Evolutionary conservation across 2,329 filamentous ascomycete genomes (phyloP).

Genomic region (Aspergillus caelatus): DNA sequence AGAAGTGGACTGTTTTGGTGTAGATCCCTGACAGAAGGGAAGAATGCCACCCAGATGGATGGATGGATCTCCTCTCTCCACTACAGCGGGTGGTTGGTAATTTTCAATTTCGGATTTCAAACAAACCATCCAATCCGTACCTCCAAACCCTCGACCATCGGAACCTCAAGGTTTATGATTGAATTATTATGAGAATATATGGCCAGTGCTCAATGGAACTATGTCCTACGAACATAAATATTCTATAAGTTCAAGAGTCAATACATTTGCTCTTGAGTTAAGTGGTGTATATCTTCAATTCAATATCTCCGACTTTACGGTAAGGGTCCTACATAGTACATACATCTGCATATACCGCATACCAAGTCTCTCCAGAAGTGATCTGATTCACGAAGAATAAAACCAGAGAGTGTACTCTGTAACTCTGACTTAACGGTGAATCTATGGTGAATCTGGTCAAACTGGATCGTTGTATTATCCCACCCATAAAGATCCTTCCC

Average conservation of each 20-base stretch:
- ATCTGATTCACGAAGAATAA: neutral
- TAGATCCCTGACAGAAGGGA: constrained; percentile 22
- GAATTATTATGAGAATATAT: neutral
- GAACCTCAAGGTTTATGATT: neutral
- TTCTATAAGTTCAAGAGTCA: neutral
- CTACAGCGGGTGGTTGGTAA: constrained; percentile 11
- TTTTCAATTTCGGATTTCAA: constrained; percentile 15
- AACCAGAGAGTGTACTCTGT: neutral
- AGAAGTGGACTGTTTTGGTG: constrained; percentile 8
- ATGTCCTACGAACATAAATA: no score
- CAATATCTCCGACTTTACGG: constrained; percentile 9
- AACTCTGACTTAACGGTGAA: neutral
- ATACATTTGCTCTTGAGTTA: neutral
- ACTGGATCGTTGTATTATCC: neutral
- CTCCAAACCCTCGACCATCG: neutral
- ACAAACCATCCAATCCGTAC: neutral
- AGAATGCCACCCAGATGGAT: constrained; percentile 16
- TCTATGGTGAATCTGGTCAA: neutral
- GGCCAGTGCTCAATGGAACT: neutral
- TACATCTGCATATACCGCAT: neutral
- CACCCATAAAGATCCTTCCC: neutral
- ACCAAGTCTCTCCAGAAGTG: neutral
- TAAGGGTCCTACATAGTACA: neutral
- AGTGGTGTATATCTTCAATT: neutral
- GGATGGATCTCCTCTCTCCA: constrained; percentile 12